Evolutionary conservation across 1,284 basidiomycete genomes (phyloP).

Genomic region (Boletus smithii): DNA sequence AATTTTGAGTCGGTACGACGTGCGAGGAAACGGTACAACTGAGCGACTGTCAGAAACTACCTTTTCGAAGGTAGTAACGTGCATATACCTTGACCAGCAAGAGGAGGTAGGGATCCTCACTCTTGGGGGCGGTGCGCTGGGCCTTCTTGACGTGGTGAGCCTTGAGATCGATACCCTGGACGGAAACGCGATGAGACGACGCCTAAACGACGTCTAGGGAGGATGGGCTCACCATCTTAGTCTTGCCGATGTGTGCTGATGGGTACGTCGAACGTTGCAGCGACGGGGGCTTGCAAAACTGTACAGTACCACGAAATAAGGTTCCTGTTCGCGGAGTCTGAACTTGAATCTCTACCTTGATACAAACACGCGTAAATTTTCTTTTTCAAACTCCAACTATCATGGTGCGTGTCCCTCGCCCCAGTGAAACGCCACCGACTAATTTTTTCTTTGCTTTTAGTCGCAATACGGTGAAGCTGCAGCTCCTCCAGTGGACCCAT

Average conservation of each 20-base stretch:
- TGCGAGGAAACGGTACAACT: conserved; percentile 99
- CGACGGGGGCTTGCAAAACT: conserved; percentile 54
- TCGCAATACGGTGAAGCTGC: conserved; percentile 61
- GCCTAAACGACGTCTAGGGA: conserved; percentile 28
- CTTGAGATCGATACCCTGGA: conserved; percentile 95
- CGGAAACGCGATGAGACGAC: conserved; percentile 17
- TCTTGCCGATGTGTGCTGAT: conserved; percentile 52
- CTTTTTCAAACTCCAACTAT: conserved; percentile 47
- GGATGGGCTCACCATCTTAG: conserved; percentile 73
- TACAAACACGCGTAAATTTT: conserved; percentile 45
- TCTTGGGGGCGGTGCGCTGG: conserved; percentile 91
- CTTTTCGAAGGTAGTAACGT: conserved; percentile 1
- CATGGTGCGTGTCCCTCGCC: conserved; percentile 52
- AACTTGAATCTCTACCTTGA: conserved; percentile 34
- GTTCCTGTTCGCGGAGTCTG: conserved; percentile 31
- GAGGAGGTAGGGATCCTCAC: conserved; percentile 98
- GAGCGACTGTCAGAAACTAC: conserved; percentile 13
- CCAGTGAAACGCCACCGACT: not conserved
- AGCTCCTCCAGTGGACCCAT: conserved; percentile 66
- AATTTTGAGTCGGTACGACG: conserved; percentile 94
- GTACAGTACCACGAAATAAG: conserved; percentile 41
- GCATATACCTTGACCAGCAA: conserved; percentile 90
- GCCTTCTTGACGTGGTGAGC: conserved; percentile 99
- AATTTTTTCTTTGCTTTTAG: conserved; percentile 11
- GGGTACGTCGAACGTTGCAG: conserved; percentile 34